These are phyloP conservation scores for Heritiera littoralis DNA, from an alignment of 345 rosid species.

Conservation along the genomic window DNA sequence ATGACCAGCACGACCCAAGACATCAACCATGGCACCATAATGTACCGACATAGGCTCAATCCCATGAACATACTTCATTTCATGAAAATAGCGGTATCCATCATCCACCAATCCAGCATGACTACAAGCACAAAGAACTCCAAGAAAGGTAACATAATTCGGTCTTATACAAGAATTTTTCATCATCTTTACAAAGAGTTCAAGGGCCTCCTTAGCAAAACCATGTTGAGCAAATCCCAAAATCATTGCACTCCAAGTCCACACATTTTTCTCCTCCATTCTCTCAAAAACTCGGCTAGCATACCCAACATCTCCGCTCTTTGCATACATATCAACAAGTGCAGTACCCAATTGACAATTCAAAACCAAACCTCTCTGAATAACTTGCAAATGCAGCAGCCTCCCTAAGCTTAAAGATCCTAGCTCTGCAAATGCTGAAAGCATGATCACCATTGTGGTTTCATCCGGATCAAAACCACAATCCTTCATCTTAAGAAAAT, in stretches of 20 bases:
- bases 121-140: conserved; percentile 83
- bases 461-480: conserved; percentile 55
- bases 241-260: conserved; percentile 98
- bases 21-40: conserved; percentile 79
- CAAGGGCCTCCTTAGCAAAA: conserved; percentile 59
- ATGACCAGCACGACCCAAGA: conserved; percentile 73
- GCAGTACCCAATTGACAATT: conserved; percentile 75
- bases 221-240: conserved; percentile 82
- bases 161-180: conserved; percentile 46
- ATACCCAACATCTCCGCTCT: conserved; percentile 56
- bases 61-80: conserved; percentile 65
- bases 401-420: conserved; percentile 75
- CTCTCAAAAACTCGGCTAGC: conserved; percentile 49
- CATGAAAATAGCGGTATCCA: conserved; percentile 59
- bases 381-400: conserved; percentile 64
- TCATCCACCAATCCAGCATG: conserved; percentile 74
- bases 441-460: conserved; percentile 73
- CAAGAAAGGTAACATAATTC: conserved; percentile 80
- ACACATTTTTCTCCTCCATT: conserved; percentile 61
- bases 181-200: conserved; percentile 55
- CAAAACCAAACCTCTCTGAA: conserved; percentile 53
- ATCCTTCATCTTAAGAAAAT: conserved; percentile 55
- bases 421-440: conserved; percentile 51
- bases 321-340: conserved; percentile 78
- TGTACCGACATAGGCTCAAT: conserved; percentile 73